Percentiles rank a stretch among this genome's conserved stretches.
Conservation (phyloP, 129 eudicot species). For the Centaurea solstitialis region DNA sequence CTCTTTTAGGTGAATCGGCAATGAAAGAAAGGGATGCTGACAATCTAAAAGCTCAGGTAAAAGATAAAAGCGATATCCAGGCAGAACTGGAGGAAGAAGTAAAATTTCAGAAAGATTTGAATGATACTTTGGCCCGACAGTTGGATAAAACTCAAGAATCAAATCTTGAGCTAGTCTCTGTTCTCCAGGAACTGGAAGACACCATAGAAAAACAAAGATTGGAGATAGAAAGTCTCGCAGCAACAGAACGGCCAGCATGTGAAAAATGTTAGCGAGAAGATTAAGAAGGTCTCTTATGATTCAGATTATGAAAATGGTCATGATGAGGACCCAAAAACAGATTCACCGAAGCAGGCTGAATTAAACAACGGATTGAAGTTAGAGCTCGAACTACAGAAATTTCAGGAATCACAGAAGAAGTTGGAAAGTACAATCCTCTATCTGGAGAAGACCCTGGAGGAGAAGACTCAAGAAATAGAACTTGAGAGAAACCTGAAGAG, state of each 20-base stretch:
- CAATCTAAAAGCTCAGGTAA: conserved; percentile 36
- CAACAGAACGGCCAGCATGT: conserved; percentile 23
- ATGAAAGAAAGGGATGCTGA: conserved; percentile 38
- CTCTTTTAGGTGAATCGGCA: conserved; percentile 44
- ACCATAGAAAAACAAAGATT: conserved; percentile 63
- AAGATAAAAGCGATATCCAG: conserved; percentile 39
- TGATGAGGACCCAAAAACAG: neutral
- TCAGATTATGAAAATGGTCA: neutral
- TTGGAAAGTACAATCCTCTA: conserved; percentile 31
- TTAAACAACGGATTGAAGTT: conserved; percentile 14
- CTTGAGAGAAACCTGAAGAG: conserved; percentile 28
- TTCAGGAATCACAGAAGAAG: conserved; percentile 42
- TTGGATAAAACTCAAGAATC: conserved; percentile 73
- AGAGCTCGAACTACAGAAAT: conserved; percentile 39
- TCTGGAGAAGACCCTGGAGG: conserved; percentile 42
- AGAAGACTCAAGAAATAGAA: conserved; percentile 38
- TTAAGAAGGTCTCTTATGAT: neutral
- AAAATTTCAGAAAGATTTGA: conserved; percentile 46
- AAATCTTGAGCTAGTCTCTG: conserved; percentile 62
- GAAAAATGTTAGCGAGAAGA: neutral
- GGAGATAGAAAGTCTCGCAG: conserved; percentile 47
- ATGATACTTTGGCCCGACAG: conserved; percentile 45
- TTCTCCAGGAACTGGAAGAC: conserved; percentile 79
- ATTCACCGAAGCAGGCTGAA: conserved; percentile 10
- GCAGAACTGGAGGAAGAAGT: conserved; percentile 61